Percentiles rank a stretch among this genome's conserved stretches.
Evolutionary conservation across 1,284 basidiomycete genomes (phyloP).

Genomic region (Ustilago crameri): DNA sequence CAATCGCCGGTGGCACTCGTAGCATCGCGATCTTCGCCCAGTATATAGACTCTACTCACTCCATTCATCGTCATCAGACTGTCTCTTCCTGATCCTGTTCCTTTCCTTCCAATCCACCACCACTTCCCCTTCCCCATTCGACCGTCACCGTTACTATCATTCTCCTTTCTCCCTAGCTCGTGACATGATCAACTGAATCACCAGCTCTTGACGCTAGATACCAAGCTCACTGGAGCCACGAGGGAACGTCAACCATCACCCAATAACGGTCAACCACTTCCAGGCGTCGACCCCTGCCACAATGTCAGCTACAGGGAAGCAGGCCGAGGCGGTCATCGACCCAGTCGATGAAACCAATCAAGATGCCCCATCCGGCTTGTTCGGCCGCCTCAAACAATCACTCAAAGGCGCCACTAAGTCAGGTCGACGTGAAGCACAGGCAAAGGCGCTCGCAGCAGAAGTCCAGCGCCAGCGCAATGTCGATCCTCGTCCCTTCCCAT

Average conservation of each 20-base stretch:
- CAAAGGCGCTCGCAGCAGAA: constrained; percentile 49
- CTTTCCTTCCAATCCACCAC: neutral
- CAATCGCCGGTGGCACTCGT: no score
- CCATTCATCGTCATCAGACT: neutral
- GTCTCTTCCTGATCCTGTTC: neutral
- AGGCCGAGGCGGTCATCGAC: constrained; percentile 3
- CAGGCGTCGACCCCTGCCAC: no score
- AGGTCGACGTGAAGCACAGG: constrained; percentile 50
- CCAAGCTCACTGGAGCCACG: constrained; percentile 15
- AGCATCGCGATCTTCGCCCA: neutral
- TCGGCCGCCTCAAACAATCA: constrained; percentile 38
- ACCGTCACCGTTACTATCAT: neutral
- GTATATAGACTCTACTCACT: neutral
- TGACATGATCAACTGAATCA: constrained; percentile 26
- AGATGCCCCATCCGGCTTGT: constrained; percentile 15
- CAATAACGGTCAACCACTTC: neutral
- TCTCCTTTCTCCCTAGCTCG: constrained; percentile 1
- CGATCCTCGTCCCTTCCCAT: constrained; percentile 62
- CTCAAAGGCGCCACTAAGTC: constrained; percentile 39
- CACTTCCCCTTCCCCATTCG: neutral
- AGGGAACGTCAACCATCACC: neutral
- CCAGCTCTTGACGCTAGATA: neutral
- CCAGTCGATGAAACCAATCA: constrained; percentile 1
- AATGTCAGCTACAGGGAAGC: constrained; percentile 23
- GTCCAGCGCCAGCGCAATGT: constrained; percentile 48